Evolutionary conservation across 192 early-diverging fungal species (phyloP), one percentile per base, ranked within the genome.

Genomic region (Spizellomyces punctatus): DNA sequence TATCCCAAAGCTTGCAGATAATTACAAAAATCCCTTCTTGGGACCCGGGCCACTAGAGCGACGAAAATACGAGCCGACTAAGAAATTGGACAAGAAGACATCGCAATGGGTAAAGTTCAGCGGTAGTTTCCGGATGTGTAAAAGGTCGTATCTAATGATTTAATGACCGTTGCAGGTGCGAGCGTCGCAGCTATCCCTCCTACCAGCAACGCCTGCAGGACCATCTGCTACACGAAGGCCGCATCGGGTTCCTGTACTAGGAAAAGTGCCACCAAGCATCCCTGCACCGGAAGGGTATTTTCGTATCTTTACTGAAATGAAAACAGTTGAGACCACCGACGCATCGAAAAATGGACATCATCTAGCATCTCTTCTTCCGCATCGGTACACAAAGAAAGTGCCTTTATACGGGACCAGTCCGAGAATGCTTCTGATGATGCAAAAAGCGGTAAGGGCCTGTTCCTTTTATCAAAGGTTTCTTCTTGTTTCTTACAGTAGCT

Each of bases 271-370:
- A 27, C 27, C 46, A 10, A 56, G 58, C 7, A 8, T 54, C 6
- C 10, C 57, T 9, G 22, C 42, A 42, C 16, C 52, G 10, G 64
- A 57, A 58, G 59, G 59, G 6, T 74, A 74, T 42, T 74, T 74
- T 67, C 64, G 72, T 12, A 55, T 67, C 19, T 74, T 74, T 42
- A 74, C 72, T 46, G 68, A 74, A 41, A 66, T 74, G 66, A 74
- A 74, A 27, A 74, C 64, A n/a, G 46, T 74, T 6, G 72, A 74
- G 55, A 74, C 59, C 8, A 65, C 48, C 46, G 46, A 59, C 12
- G 43, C 46, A 27, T 41, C 22, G 0, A 61, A 59, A 16, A 62
- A 70, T 45, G 72, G 66, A 68, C 64, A 74, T 46, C 73, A 61
- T 43, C 52, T 69, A 36, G 73, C 73, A 6, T 8, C 16, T 41